These are phyloP conservation scores for Coffea eugenioides DNA, from an alignment of 257 asterid species.

Conservation along the genomic window DNA sequence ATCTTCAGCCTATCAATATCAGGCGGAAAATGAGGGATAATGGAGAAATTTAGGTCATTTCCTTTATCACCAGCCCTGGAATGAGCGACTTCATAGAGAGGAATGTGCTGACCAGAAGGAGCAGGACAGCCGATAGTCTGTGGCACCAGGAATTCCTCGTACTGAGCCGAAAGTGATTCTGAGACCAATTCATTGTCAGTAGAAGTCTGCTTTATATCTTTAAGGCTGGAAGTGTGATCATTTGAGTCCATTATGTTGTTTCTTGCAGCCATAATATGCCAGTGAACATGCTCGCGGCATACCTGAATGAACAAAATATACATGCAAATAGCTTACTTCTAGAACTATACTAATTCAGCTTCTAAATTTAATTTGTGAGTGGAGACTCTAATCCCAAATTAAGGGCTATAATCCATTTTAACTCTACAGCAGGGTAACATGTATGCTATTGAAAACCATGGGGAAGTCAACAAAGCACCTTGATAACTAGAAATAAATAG, in stretches of 20 bases:
- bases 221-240: slow-evolving; percentile 19
- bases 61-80: slow-evolving; percentile 96
- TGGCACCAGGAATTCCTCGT: slow-evolving; percentile 21
- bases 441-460: not conserved
- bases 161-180: slow-evolving; percentile 26
- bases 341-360: too few species aligned
- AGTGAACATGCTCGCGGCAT: slow-evolving; percentile 58
- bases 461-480: too few species aligned
- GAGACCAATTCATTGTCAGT: slow-evolving; percentile 25
- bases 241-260: slow-evolving; percentile 33
- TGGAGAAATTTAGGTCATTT: slow-evolving; percentile 76
- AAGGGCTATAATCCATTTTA: not conserved
- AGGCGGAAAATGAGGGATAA: slow-evolving; percentile 79
- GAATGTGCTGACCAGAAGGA: slow-evolving; percentile 54
- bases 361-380: too few species aligned
- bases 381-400: not conserved
- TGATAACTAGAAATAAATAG: not conserved
- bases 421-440: not conserved
- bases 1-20: slow-evolving; percentile 74
- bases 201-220: slow-evolving; percentile 20
- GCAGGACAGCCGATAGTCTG: slow-evolving; percentile 41
- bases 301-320: slow-evolving; percentile 43
- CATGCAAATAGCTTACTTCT: not conserved
- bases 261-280: slow-evolving; percentile 55
- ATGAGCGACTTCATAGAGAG: slow-evolving; percentile 71